Evolutionary conservation across 2,329 filamentous ascomycete genomes (phyloP).

Genomic region (Elsinoe batatas): DNA sequence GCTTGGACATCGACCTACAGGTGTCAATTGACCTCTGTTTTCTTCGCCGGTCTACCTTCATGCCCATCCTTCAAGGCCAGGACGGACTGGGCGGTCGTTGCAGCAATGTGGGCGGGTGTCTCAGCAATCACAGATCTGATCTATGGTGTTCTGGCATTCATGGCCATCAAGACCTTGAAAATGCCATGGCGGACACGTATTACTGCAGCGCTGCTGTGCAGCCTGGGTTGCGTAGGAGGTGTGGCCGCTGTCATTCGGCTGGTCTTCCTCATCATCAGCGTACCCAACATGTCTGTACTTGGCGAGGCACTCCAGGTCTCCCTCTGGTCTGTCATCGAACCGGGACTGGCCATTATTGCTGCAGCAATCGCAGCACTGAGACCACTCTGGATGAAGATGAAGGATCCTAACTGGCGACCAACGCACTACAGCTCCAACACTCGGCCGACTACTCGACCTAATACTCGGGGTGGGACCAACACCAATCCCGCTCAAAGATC

Average conservation of each 20-base stretch:
- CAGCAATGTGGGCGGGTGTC: not conserved
- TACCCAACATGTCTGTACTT: conserved; percentile 18
- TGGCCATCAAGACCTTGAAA: conserved; percentile 1
- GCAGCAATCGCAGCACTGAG: conserved; percentile 26
- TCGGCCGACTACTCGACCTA: not conserved
- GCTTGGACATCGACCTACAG: not conserved
- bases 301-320: conserved; percentile 19
- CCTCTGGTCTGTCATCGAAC: conserved; percentile 26
- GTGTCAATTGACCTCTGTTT: not conserved
- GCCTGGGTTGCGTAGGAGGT: conserved; percentile 1
- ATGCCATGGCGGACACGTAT: not conserved
- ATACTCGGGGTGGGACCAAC: not conserved
- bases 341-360: conserved; percentile 28
- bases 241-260: not conserved
- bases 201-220: not conserved
- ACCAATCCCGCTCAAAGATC: no score
- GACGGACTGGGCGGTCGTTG: conserved; percentile 5
- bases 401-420: not conserved
- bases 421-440: not conserved
- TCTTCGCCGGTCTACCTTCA: conserved; percentile 3
- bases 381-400: conserved; percentile 20
- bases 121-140: conserved; percentile 4
- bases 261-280: not conserved
- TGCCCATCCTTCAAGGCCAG: not conserved
- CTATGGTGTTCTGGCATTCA: conserved; percentile 3